phyloP scores from a whole-genome alignment of 768 basidiomycete species.

The Amanita inopinata region DNA sequence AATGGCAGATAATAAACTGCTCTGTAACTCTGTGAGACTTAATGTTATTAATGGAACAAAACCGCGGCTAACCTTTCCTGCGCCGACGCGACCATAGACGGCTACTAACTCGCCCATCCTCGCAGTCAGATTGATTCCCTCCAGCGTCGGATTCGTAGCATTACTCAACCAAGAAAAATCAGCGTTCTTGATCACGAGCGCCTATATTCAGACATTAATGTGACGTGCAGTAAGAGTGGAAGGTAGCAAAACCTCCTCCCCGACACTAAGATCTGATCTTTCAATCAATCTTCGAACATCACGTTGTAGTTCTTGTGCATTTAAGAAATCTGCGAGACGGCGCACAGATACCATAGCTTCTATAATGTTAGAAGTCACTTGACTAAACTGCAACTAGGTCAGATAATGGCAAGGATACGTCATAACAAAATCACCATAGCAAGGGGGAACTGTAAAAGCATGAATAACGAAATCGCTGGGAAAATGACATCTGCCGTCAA shows the following conservation, averaged over 20 bases:
- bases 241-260: constrained; percentile 42
- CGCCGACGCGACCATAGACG: constrained; percentile 82
- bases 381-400: constrained; percentile 40
- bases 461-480: constrained; percentile 88
- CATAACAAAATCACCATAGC: constrained; percentile 48
- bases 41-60: not conserved
- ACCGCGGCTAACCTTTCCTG: constrained; percentile 59
- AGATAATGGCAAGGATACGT: not conserved
- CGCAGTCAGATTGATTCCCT: constrained; percentile 65
- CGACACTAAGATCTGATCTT: constrained; percentile 32
- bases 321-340: constrained; percentile 69
- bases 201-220: constrained; percentile 19
- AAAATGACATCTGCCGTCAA: constrained; percentile 90
- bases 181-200: constrained; percentile 61
- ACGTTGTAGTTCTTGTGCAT: constrained; percentile 68
- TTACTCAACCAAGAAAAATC: constrained; percentile 76
- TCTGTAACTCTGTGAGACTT: constrained; percentile 27
- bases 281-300: constrained; percentile 57
- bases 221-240: not conserved
- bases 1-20: constrained; percentile 67
- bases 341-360: constrained; percentile 79
- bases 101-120: constrained; percentile 81
- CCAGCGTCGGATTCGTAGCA: constrained; percentile 50
- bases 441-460: constrained; percentile 79
- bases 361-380: constrained; percentile 73